Conservation (phyloP, 768 basidiomycete genomes). For the Pleurotus eryngii region DNA sequence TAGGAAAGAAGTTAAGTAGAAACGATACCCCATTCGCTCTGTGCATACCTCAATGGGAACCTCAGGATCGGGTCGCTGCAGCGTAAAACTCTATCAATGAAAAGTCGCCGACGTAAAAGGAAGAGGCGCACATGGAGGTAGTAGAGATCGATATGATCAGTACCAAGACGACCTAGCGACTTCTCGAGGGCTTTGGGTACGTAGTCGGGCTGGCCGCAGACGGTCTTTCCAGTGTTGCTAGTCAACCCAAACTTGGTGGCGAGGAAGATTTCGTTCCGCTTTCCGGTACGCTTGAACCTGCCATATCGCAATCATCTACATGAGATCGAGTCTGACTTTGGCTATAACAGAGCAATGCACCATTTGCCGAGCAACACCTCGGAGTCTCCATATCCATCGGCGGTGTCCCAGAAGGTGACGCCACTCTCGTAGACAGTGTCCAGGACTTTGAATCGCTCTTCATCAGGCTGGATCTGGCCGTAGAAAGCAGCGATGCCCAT, state of each 20-base stretch:
- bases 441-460: constrained; percentile 28
- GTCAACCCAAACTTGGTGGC: constrained; percentile 47
- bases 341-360: constrained; percentile 14
- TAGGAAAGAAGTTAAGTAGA: neutral
- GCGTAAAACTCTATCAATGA: neutral
- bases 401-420: constrained; percentile 44
- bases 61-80: constrained; percentile 21
- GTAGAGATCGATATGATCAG: constrained; percentile 41
- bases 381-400: constrained; percentile 42
- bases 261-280: constrained; percentile 53
- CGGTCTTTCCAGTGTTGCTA: constrained; percentile 9
- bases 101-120: no score
- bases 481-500: constrained; percentile 26
- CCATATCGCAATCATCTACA: neutral
- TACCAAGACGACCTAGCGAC: constrained; percentile 39
- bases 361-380: constrained; percentile 45
- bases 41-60: constrained; percentile 25
- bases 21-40: neutral
- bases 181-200: constrained; percentile 32
- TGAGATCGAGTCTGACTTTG: neutral
- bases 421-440: constrained; percentile 35
- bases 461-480: constrained; percentile 9
- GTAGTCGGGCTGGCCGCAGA: constrained; percentile 33
- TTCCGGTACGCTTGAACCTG: constrained; percentile 51
- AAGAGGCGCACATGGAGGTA: constrained; percentile 37